A percentile compares a stretch with the other conserved stretches of the same genome.
Conservation (phyloP, 306 rosid species). For the Inga laurina region DNA sequence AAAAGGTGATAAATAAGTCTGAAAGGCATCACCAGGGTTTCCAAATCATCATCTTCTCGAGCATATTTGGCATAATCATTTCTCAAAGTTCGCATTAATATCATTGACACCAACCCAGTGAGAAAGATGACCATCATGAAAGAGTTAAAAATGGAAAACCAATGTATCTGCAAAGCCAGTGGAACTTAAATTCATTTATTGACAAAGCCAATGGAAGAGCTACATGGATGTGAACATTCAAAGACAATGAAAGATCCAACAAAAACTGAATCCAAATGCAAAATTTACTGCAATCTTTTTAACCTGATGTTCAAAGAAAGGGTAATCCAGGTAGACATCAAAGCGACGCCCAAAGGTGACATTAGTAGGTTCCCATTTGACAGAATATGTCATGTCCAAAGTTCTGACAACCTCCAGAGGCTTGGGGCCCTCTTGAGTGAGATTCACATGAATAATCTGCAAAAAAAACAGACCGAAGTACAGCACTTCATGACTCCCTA, state of each 20-base stretch:
- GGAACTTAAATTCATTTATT: constrained; percentile 27
- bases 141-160: constrained; percentile 99
- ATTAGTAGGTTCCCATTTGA: constrained; percentile 78
- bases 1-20: neutral
- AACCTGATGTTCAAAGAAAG: constrained; percentile 99
- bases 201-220: constrained; percentile 8
- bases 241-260: constrained; percentile 4
- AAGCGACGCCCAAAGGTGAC: constrained; percentile 89
- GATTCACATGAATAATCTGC: constrained; percentile 95
- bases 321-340: constrained; percentile 95
- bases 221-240: neutral
- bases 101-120: constrained; percentile 99
- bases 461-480: constrained; percentile 27
- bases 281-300: constrained; percentile 21
- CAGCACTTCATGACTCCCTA: constrained; percentile 32
- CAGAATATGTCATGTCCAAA: constrained; percentile 84
- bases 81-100: constrained; percentile 96
- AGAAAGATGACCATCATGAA: constrained; percentile 99
- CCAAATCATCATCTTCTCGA: constrained; percentile 96
- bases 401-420: constrained; percentile 66
- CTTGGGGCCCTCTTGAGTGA: constrained; percentile 81
- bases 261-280: constrained; percentile 22
- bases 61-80: constrained; percentile 99
- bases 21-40: constrained; percentile 72
- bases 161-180: constrained; percentile 75